Conservation (phyloP, 164 flowering plant genomes). For the Kalanchoe fedtschenkoi region DNA sequence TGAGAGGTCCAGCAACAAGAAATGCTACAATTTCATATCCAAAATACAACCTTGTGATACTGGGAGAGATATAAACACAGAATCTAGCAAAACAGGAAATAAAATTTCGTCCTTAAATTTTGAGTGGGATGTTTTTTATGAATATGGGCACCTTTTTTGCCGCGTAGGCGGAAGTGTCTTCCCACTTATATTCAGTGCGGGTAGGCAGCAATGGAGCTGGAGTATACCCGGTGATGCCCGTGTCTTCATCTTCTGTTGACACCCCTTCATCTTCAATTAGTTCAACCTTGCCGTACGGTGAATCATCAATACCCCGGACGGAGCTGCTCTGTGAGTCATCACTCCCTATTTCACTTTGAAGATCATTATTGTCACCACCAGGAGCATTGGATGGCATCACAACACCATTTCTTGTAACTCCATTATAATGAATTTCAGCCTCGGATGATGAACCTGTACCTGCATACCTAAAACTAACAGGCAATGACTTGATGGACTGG, state of each 20-base stretch:
- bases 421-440: conserved; percentile 4
- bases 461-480: conserved; percentile 34
- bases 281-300: conserved; percentile 42
- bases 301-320: conserved; percentile 42
- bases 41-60: neutral
- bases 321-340: conserved; percentile 9
- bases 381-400: conserved; percentile 9
- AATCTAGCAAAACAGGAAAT: too few relatives aligned
- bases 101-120: neutral
- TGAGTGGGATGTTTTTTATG: neutral
- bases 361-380: conserved; percentile 18
- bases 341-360: conserved; percentile 11
- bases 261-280: conserved; percentile 28
- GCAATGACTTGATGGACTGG: conserved; percentile 45
- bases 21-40: neutral
- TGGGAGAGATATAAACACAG: neutral
- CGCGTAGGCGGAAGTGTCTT: conserved; percentile 55
- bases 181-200: conserved; percentile 47
- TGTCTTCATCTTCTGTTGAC: conserved; percentile 24
- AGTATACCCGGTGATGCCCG: conserved; percentile 20
- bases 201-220: conserved; percentile 25
- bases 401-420: conserved; percentile 9
- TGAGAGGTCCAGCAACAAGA: neutral
- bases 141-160: conserved; percentile 52
- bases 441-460: conserved; percentile 19